Base-by-base conservation (phyloP, 2,329 filamentous ascomycete species). In the Proliferodiscus dingleyae region DNA sequence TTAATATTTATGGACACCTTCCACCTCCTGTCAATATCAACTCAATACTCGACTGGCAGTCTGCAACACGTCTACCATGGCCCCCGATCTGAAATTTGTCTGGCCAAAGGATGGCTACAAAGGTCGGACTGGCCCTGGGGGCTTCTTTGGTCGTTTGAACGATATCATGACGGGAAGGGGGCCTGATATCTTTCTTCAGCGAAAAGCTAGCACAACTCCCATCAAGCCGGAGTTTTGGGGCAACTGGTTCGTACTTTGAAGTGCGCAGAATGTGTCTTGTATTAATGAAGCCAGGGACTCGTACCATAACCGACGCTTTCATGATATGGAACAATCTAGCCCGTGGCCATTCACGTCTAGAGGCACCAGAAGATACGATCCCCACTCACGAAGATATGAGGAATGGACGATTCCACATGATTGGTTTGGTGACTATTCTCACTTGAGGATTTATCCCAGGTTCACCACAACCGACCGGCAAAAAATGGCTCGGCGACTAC, bases 101-200 rank as follows among this genome's bases (percentile, higher is more conserved):
- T 63, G 61, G 59, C 61, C 56, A 3, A 62, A 61, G 46, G 61
- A 61, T 50, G 56, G 55, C 1, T 48, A 37, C 5, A 56, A 53
- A 39, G 59, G 59, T 9, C 39, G 44, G 21, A 46, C 46, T 41
- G 47, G 49, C 13, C 51, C 44, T 33, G 53, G 60, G 21, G 59
- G 60, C 3, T 60, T 60, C 28, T 55, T 54, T 23, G 50, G 57
- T 11, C 42, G 60, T 16, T 37, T 70, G 16, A 56, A 58, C 16
- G 65, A 71, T 37, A 56, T 70, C 42, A 33, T 69, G 13, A 63
- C 51, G 6, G 63, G 63, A 28, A 65, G 61, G 45, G 69, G 68
- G 1, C 68, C 69, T 10, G 69, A 71, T 53, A 66, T 71, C 4
- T 70, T 65, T 28, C 56, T 71, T 6, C 55, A 57, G 16, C 46